Evolutionary conservation across 495 filamentous ascomycete species (phyloP), one percentile per base, ranked within the genome.

Genomic region (Delitschia confertaspora): DNA sequence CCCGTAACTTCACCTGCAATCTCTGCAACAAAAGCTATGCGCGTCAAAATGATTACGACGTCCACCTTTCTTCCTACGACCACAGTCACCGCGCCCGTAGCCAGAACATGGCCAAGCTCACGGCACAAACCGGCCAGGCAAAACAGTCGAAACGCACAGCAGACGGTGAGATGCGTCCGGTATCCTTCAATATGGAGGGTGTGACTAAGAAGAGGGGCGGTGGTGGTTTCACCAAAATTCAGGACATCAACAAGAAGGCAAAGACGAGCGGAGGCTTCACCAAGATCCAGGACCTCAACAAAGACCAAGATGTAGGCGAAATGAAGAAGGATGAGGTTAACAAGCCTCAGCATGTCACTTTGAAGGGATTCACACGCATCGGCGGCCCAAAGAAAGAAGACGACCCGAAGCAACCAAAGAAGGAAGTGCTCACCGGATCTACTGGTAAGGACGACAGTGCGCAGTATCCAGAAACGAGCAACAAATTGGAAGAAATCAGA

Each of bases 1-100:
- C 82, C n/a, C 84, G 83, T 52, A 76, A 85, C 20, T 95, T 98
- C 68, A 87, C 84, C 64, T 98, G 82, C 66, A 70, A 79, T 30
- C 65, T 84, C 42, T 84, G 80, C 57, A 65, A 69, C 29, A 80
- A 84, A 64, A 77, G 78, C 49, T 84, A 84, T 63, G 67, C 66
- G 10, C 78, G 79, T 40, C 77, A 78, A 70, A 78, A 79, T 55
- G 79, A 83, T 49, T 82, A 77, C 56, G 78, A 82, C 55, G 73
- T 75, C 18, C 80, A 84, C 56, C 72, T 82, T 19, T 67, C 69
- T 46, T 79, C 75, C 44, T 84, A 84, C 60, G 80, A 84, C 55
- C 80, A 84, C 63, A 72, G 67, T 39, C 80, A 84, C 59, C 78
- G 78, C n/a, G 50, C 81, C 64, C 74, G 71, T 20, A 68, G 79